A percentile compares a stretch with the other conserved stretches of the same genome.
These are phyloP conservation scores for Podospora pseudopauciseta DNA, from an alignment of 495 filamentous ascomycete genomes.

Conservation along the genomic window DNA sequence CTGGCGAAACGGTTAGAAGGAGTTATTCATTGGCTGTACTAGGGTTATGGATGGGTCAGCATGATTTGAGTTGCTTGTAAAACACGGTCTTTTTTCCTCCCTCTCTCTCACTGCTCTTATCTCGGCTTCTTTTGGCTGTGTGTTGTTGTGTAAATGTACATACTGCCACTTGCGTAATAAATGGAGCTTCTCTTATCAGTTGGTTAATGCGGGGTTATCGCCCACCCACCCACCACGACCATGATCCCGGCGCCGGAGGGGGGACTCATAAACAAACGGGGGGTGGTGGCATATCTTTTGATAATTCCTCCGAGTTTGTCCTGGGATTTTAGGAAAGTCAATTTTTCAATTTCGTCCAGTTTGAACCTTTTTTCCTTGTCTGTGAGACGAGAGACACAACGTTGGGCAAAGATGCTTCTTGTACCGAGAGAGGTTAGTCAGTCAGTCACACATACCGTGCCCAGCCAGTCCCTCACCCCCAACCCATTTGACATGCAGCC, in stretches of 20 bases:
- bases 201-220: background rate
- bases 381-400: background rate
- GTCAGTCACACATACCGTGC: background rate
- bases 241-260: background rate
- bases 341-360: background rate
- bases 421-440: background rate
- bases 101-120: background rate
- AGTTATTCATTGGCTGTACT: background rate
- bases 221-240: background rate
- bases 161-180: background rate
- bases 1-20: constrained; percentile 3
- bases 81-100: background rate
- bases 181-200: background rate
- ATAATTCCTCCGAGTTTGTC: background rate
- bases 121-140: background rate
- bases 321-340: background rate
- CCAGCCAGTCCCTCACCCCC: too few species aligned
- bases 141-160: background rate
- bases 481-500: background rate
- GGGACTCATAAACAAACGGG: background rate
- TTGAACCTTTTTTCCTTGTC: background rate
- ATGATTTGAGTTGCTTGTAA: background rate
- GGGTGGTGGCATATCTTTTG: background rate
- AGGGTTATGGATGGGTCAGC: background rate
- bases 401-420: background rate